A percentile compares a stretch with the other conserved stretches of the same genome.
phyloP scores from a whole-genome alignment of 73 alveolate species.

The Effrenium voratum region DNA sequence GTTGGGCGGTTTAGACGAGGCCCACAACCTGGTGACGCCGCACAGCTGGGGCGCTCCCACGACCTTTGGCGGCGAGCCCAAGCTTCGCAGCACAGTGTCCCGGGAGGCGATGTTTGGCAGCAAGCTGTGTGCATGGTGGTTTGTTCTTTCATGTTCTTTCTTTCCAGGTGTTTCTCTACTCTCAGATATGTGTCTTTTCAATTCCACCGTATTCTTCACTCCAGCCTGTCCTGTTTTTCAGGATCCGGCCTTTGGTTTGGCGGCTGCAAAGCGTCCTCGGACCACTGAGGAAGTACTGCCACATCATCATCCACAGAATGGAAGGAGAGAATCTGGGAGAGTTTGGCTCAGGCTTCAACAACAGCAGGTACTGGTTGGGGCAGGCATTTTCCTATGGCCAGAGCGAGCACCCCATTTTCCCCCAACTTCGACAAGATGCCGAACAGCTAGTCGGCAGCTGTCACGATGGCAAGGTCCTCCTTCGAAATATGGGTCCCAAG shows the following conservation, averaged over 20 bases:
- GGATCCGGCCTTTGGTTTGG: too few species aligned
- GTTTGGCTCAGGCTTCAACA: slow-evolving; percentile 69
- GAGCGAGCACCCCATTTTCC: slow-evolving; percentile 51
- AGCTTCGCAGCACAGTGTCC: slow-evolving; percentile 66
- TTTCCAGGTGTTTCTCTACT: too few species aligned
- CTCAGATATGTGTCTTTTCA: too few species aligned
- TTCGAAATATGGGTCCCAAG: slow-evolving; percentile 74
- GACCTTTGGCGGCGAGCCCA: slow-evolving; percentile 46
- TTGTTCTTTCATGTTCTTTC: too few species aligned
- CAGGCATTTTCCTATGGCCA: slow-evolving; percentile 63
- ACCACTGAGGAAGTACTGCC: slow-evolving; percentile 67
- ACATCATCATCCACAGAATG: slow-evolving; percentile 79
- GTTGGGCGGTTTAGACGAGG: slow-evolving; percentile 55
- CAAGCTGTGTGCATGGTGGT: too few species aligned
- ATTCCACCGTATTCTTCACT: too few species aligned
- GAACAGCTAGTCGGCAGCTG: slow-evolving; percentile 38
- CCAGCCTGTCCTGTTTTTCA: too few species aligned
- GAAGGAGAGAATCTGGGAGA: slow-evolving; percentile 83
- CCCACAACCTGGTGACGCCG: slow-evolving; percentile 78
- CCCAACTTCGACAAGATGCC: slow-evolving; percentile 56
- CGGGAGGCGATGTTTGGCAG: too few species aligned
- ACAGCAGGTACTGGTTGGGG: slow-evolving; percentile 73
- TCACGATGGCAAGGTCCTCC: slow-evolving; percentile 45
- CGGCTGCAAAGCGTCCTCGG: too few species aligned
- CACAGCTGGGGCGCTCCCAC: slow-evolving; percentile 59